A percentile compares a stretch with the other conserved stretches of the same genome.
phyloP scores from a whole-genome alignment of 1,139 yeast species.

The Pneumocystis sp. region DNA sequence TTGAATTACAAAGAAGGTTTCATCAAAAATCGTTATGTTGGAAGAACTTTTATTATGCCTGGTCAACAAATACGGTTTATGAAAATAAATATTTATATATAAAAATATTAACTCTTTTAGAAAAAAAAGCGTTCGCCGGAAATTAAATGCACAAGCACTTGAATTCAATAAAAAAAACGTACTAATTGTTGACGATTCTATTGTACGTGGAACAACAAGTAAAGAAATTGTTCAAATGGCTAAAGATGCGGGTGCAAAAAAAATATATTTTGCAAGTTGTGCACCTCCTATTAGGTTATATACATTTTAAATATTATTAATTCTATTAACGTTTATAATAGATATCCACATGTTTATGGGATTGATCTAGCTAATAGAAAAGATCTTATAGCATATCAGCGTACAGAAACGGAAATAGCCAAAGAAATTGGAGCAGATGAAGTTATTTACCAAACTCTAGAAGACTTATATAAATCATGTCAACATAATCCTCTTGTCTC shows the following conservation, averaged over 20 bases:
- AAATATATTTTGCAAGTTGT: slow-evolving; percentile 88
- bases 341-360: slow-evolving; percentile 91
- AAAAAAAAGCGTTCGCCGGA: slow-evolving; percentile 83
- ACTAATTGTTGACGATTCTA: slow-evolving; percentile 89
- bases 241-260: slow-evolving; percentile 88
- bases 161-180: slow-evolving; percentile 80
- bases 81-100: not conserved
- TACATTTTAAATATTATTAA: not conserved
- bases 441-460: slow-evolving; percentile 73
- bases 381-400: slow-evolving; percentile 78
- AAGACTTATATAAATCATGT: slow-evolving; percentile 73
- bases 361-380: slow-evolving; percentile 91
- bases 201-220: slow-evolving; percentile 94
- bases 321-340: not conserved
- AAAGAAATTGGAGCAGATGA: slow-evolving; percentile 77
- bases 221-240: slow-evolving; percentile 96
- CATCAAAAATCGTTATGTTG: slow-evolving; percentile 90
- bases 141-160: slow-evolving; percentile 87
- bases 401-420: slow-evolving; percentile 60
- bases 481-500: slow-evolving; percentile 32
- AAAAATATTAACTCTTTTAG: slow-evolving; percentile 37
- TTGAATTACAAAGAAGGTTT: slow-evolving; percentile 93
- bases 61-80: slow-evolving; percentile 43
- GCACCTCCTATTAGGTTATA: slow-evolving; percentile 67
- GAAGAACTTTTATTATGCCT: slow-evolving; percentile 97